Evolutionary conservation across 805 yeast genomes (phyloP).

Genomic region (Candida wancherniae): DNA sequence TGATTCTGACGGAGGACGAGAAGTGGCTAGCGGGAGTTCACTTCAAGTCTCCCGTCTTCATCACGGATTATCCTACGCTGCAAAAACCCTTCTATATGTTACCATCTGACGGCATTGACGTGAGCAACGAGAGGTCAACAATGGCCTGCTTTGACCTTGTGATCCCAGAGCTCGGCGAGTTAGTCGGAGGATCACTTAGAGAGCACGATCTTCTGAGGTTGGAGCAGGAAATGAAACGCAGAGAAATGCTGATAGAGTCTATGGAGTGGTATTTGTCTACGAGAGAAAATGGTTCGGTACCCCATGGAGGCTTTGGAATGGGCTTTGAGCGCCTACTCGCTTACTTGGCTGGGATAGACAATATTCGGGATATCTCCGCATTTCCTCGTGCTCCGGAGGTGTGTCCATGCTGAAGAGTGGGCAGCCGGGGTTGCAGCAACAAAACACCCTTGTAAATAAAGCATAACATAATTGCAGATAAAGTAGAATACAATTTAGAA

Average conservation of each 20-base stretch:
- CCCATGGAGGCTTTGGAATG: constrained; percentile 97
- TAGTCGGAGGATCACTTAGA: constrained; percentile 91
- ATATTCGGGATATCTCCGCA: constrained; percentile 81
- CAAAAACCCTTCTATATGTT: constrained; percentile 94
- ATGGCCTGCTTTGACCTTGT: constrained; percentile 89
- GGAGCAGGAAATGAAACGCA: constrained; percentile 41
- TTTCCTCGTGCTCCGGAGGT: constrained; percentile 67
- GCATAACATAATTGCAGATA: not conserved
- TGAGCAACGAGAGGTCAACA: constrained; percentile 40
- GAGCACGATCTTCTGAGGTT: constrained; percentile 58
- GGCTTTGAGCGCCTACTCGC: constrained; percentile 86
- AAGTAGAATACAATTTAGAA: too few species aligned
- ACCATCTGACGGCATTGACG: constrained; percentile 25
- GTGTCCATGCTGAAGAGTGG: constrained; percentile 26
- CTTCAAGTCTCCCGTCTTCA: constrained; percentile 74
- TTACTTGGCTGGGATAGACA: constrained; percentile 68
- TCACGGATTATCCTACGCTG: constrained; percentile 76
- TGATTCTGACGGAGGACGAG: constrained; percentile 81
- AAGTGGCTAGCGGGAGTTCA: constrained; percentile 76
- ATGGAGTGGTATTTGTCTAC: constrained; percentile 78
- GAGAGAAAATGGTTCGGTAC: constrained; percentile 73
- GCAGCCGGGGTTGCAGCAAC: not conserved
- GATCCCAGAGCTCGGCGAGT: constrained; percentile 88
- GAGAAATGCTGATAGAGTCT: constrained; percentile 55
- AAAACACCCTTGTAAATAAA: too few species aligned